Base-by-base conservation (phyloP, 1,284 basidiomycete species). In the Chalciporus sp. region DNA sequence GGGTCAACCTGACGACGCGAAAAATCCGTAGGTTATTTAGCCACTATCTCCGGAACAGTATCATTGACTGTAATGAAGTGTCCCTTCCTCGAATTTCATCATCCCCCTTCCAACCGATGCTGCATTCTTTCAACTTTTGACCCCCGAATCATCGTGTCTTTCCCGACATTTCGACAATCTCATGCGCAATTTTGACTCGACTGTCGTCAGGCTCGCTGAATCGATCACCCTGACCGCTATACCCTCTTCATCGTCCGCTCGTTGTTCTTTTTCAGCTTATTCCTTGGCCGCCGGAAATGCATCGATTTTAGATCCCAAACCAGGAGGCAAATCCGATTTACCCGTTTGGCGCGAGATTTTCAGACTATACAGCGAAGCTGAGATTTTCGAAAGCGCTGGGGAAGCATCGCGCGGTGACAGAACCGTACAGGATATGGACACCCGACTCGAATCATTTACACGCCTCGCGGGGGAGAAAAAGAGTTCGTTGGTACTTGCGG, bases 281-380 rank as follows among this genome's bases (percentile, higher is more conserved):
- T 84, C 82, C 1, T 61, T 68, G 17, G 52, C 76, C 26, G 68
- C 66, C 1, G 64, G 73, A 17, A 74, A 83, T 61, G 73, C 79
- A 0, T 75, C 72, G 10, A 67, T 68, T 8, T 63, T 81, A 29
- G 57, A 29, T 50, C 51, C 62, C 7, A 16, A 46, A 7, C 48
- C 31, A 5, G 51, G 57, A 16, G 60, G 39, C 28, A 79, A 79
- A 61, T 78, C 79, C 20, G 95, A 98, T 64, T 72, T 98, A n/a
- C 95, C 94, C 65, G 83, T 85, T 3, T 98, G 95, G 95, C 77
- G 95, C 28, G 87, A 94, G 71, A 90, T 98, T 31, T 97, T 98
- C 66, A 83, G 86, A 47, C 74, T 96, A 2, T 98, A 96, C 75
- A 78, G 92, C 48, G 94, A 98, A 62, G 76, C 85, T 1, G 89